Percentiles rank a stretch among this genome's conserved stretches.
These are phyloP conservation scores for Cordyceps javanica DNA, from an alignment of 2,329 filamentous ascomycete genomes.

Conservation along the genomic window DNA sequence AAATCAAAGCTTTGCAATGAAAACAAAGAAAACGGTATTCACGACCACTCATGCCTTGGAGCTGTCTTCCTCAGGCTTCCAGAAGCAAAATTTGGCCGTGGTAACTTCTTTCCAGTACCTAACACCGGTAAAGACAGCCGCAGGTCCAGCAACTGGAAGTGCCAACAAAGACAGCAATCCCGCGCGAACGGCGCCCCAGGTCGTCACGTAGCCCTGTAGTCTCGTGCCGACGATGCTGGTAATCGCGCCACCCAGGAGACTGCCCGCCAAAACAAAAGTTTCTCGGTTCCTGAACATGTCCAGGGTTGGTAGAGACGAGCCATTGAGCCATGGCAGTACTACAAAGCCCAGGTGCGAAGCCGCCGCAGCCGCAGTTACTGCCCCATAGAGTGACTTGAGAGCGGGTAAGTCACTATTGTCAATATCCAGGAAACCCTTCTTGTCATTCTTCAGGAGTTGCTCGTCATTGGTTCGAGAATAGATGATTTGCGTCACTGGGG, in stretches of 20 bases:
- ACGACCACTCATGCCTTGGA: background rate
- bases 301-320: background rate
- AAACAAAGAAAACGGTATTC: too few species aligned
- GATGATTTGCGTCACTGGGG: background rate
- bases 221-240: background rate
- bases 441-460: background rate
- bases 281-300: background rate
- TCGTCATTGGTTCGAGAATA: background rate
- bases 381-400: background rate
- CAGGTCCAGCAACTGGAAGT: background rate
- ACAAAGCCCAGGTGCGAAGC: background rate
- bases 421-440: background rate
- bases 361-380: background rate
- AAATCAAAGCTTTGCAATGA: too few species aligned
- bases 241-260: background rate
- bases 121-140: background rate
- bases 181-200: background rate
- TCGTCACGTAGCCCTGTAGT: background rate
- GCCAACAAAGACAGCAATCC: background rate
- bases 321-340: background rate
- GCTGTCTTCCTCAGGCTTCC: slow-evolving; percentile 4
- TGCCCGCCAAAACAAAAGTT: background rate
- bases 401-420: background rate
- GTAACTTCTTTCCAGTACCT: slow-evolving; percentile 4
- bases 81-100: background rate